These are phyloP conservation scores for Kwoniella shandongensis DNA, from an alignment of 768 basidiomycete genomes.

Conservation along the genomic window DNA sequence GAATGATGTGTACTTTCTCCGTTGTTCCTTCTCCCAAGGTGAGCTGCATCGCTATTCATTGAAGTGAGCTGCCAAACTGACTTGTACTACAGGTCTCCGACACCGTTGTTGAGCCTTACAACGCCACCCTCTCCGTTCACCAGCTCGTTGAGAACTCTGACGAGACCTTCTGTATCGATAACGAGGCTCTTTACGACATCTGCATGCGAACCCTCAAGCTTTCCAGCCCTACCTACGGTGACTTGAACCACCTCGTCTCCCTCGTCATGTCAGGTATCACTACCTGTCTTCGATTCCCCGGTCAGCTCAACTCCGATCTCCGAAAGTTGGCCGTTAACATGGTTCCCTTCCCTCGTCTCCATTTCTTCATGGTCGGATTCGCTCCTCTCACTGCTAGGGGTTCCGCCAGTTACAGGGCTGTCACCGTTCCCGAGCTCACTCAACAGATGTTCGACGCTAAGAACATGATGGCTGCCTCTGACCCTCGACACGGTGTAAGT, in stretches of 20 bases:
- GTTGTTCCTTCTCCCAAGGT: constrained; percentile 94
- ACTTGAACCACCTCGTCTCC: constrained; percentile 96
- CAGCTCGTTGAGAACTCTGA: constrained; percentile 99
- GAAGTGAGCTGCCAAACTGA: constrained; percentile 7
- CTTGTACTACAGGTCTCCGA: constrained; percentile 66
- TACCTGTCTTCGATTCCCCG: constrained; percentile 98
- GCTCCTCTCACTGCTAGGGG: constrained; percentile 79
- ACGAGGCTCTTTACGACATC: constrained; percentile 98
- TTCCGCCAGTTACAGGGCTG: constrained; percentile 87
- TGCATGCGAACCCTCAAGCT: constrained; percentile 98
- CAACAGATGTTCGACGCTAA: constrained; percentile 99
- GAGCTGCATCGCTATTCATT: constrained; percentile 6
- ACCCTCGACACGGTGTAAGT: constrained; percentile 78
- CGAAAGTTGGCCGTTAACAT: constrained; percentile 94
- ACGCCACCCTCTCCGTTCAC: constrained; percentile 96
- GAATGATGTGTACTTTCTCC: constrained; percentile 99
- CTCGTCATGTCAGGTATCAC: constrained; percentile 99
- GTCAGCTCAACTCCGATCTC: constrained; percentile 98
- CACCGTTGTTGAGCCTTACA: constrained; percentile 99
- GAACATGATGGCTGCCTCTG: constrained; percentile 76
- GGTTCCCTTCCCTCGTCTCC: constrained; percentile 95
- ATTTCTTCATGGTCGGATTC: constrained; percentile 95
- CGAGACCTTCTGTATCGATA: constrained; percentile 99
- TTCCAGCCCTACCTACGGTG: constrained; percentile 90
- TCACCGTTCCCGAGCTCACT: constrained; percentile 95